These are phyloP conservation scores for Dictyostelium purpureum DNA, from an alignment of 78 protist genomes.

Conservation along the genomic window DNA sequence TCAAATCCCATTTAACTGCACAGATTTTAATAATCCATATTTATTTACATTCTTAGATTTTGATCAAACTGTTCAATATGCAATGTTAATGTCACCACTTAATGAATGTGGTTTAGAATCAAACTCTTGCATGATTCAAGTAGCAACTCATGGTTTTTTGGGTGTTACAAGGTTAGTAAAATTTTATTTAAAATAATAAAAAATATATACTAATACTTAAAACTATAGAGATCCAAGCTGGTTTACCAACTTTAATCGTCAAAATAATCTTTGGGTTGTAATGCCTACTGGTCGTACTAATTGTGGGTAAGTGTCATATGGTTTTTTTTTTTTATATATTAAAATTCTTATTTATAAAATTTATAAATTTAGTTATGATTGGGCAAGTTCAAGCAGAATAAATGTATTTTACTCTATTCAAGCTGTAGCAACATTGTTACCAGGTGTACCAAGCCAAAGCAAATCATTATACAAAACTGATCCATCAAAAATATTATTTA, in stretches of 20 bases:
- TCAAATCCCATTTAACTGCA: constrained; percentile 18
- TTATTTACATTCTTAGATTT: constrained; percentile 52
- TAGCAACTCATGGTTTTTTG: constrained; percentile 55
- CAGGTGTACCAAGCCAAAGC: constrained; percentile 5
- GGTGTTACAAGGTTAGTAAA: too few relatives aligned
- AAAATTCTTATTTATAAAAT: too few relatives aligned
- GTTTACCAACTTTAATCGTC: constrained; percentile 4
- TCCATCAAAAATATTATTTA: background rate
- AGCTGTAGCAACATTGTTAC: background rate
- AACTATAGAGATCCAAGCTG: constrained; percentile 22
- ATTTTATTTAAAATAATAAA: too few relatives aligned
- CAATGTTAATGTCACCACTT: constrained; percentile 37
- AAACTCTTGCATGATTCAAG: background rate
- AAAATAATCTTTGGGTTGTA: background rate
- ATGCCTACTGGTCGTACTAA: constrained; percentile 40
- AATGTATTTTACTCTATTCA: background rate
- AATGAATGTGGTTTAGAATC: background rate
- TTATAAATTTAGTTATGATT: too few relatives aligned
- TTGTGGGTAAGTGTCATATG: too few relatives aligned
- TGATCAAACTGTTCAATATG: constrained; percentile 64
- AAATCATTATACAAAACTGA: background rate
- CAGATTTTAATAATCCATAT: constrained; percentile 21
- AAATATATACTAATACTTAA: too few relatives aligned
- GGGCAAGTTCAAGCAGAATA: constrained; percentile 20
- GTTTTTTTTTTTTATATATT: too few relatives aligned